A percentile compares a stretch with the other conserved stretches of the same genome.
These are phyloP conservation scores for Cercophora samala DNA, from an alignment of 495 filamentous ascomycete species.

Conservation along the genomic window DNA sequence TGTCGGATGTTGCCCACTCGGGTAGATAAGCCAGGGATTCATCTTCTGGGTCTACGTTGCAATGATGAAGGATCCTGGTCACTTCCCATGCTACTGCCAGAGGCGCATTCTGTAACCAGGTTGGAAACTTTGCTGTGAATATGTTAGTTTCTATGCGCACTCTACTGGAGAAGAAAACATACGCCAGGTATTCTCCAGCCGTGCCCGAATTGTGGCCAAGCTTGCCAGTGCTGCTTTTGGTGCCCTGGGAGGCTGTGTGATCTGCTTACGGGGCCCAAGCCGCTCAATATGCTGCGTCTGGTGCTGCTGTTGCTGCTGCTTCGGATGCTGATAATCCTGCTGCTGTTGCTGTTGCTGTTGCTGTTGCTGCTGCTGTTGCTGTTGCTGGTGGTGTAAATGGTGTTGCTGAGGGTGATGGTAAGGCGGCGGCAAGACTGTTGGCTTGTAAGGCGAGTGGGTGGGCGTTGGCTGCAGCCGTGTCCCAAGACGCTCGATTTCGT, in stretches of 20 bases:
- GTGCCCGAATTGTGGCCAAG: not conserved
- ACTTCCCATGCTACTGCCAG: constrained; percentile 48
- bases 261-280: not conserved
- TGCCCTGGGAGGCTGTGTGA: not conserved
- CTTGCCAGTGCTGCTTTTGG: not conserved
- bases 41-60: constrained; percentile 35
- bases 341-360: not conserved
- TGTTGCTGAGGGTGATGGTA: too few relatives aligned
- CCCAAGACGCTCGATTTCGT: not conserved
- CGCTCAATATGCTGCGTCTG: not conserved
- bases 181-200: not conserved
- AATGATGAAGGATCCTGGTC: constrained; percentile 42
- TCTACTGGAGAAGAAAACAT: not conserved
- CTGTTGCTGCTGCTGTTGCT: not conserved
- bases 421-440: too few relatives aligned
- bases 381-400: not conserved
- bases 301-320: not conserved
- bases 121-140: constrained; percentile 36
- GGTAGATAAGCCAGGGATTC: constrained; percentile 36
- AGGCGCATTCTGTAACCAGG: constrained; percentile 37
- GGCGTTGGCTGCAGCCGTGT: not conserved
- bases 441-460: not conserved
- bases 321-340: not conserved
- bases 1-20: constrained; percentile 32
- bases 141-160: constrained; percentile 2